Evolutionary conservation across 306 rosid species (phyloP).

Genomic region (Canavalia gladiata): DNA sequence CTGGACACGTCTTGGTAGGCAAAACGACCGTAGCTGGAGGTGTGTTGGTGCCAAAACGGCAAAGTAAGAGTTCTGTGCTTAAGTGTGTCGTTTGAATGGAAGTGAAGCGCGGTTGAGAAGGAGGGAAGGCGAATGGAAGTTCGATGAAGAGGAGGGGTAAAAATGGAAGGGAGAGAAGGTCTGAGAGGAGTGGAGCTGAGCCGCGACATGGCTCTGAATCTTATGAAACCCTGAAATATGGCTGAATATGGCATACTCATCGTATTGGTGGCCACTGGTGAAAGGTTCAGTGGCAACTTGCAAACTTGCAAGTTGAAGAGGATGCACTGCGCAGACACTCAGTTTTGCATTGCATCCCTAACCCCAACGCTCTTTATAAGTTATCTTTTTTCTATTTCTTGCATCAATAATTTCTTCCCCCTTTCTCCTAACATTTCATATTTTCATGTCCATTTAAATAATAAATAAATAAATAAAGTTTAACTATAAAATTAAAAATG

Average conservation of each 20-base stretch:
- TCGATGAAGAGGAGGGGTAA: conserved; percentile 35
- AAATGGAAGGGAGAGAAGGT: conserved; percentile 42
- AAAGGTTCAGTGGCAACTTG: neutral
- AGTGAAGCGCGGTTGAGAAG: conserved; percentile 45
- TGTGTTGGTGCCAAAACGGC: conserved; percentile 64
- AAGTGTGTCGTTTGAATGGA: conserved; percentile 38
- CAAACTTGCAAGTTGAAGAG: conserved; percentile 2
- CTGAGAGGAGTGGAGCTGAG: conserved; percentile 5
- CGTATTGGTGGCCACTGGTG: neutral
- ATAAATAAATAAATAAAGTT: no score
- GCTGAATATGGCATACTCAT: conserved; percentile 58
- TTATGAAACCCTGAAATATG: conserved; percentile 57
- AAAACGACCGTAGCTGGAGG: conserved; percentile 69
- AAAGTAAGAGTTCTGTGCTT: conserved; percentile 46
- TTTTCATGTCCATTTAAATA: no score
- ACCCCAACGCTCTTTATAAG: neutral
- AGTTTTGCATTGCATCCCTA: conserved; percentile 33
- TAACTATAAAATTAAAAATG: no score
- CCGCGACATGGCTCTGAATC: conserved; percentile 56
- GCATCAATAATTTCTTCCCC: neutral
- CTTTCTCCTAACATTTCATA: neutral
- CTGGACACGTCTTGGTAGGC: conserved; percentile 71
- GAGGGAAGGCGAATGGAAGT: conserved; percentile 46
- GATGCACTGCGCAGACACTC: conserved; percentile 14
- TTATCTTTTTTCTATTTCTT: neutral